Evolutionary conservation across 164 flowering plant genomes (phyloP).

Genomic region (Umbellularia californica): DNA sequence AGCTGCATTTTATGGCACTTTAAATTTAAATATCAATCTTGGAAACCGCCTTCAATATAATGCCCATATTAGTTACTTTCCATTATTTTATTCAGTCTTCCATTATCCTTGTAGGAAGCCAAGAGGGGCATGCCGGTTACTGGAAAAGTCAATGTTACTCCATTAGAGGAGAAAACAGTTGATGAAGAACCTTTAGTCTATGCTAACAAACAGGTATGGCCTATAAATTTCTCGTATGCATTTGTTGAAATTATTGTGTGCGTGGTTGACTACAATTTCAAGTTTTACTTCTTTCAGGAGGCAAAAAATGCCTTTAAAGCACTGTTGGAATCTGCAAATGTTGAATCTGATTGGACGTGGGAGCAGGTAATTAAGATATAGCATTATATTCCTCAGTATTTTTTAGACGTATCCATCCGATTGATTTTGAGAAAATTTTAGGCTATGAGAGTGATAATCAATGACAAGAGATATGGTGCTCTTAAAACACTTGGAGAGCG

Average conservation of each 20-base stretch:
- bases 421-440: conserved; percentile 22
- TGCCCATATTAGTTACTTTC: too few relatives aligned
- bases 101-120: conserved; percentile 46
- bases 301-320: conserved; percentile 93
- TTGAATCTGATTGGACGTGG: conserved; percentile 96
- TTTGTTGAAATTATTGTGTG: neutral
- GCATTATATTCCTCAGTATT: neutral
- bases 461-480: conserved; percentile 95
- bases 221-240: neutral
- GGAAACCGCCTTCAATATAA: neutral
- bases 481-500: conserved; percentile 91
- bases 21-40: neutral
- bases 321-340: conserved; percentile 84
- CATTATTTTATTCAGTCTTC: too few relatives aligned
- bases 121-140: conserved; percentile 61
- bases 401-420: neutral
- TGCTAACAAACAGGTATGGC: conserved; percentile 73
- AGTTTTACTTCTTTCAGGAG: conserved; percentile 43
- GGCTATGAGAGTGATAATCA: conserved; percentile 87
- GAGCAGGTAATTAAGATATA: conserved; percentile 63
- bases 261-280: neutral
- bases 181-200: conserved; percentile 78
- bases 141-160: conserved; percentile 58
- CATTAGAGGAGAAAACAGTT: conserved; percentile 58
- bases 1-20: neutral